Conservation (phyloP, 306 rosid species). For the Cucumis hystrix region DNA sequence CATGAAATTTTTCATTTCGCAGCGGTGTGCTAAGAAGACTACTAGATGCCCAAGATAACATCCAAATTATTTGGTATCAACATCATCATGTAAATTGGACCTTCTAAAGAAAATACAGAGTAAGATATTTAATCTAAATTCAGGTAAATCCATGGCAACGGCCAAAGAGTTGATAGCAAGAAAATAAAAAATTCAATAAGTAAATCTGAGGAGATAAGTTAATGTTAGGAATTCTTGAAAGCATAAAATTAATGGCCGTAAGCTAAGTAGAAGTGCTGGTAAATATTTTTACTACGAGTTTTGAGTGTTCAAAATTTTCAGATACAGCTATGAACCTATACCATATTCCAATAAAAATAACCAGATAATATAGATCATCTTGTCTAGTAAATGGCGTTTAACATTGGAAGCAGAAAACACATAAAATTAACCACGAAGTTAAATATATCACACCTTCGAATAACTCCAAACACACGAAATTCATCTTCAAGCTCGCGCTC, state of each 20-base stretch:
- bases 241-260: neutral
- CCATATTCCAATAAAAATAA: neutral
- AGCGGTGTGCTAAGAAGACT: neutral
- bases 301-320: neutral
- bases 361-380: neutral
- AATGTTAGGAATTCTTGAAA: neutral
- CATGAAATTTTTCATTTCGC: neutral
- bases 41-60: neutral
- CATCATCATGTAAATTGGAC: neutral
- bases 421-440: neutral
- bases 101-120: neutral
- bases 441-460: slow-evolving; percentile 49
- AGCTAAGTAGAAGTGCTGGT: neutral
- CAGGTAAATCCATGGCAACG: neutral
- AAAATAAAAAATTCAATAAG: too few relatives aligned
- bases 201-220: neutral
- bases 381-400: neutral
- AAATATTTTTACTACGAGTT: neutral
- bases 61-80: neutral
- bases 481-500: slow-evolving; percentile 97
- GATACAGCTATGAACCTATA: neutral
- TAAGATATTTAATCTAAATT: neutral
- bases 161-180: neutral
- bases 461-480: slow-evolving; percentile 85
- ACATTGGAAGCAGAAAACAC: neutral